A percentile compares a stretch with the other conserved stretches of the same genome.
phyloP scores from a whole-genome alignment of 345 rosid species.

The Noccaea caerulescens region DNA sequence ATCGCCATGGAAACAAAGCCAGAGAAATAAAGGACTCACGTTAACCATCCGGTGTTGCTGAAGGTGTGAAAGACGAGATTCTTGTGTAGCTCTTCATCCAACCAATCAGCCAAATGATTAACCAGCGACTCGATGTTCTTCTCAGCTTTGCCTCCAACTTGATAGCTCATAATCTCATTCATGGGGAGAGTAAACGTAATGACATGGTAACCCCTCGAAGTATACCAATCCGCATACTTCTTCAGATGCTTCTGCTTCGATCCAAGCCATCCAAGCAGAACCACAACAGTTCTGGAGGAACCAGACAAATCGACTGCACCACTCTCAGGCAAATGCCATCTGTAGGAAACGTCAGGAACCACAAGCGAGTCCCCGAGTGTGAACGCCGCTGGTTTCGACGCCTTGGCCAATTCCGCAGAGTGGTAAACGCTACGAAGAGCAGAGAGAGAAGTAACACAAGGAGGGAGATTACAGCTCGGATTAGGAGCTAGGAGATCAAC shows the following conservation, averaged over 20 bases:
- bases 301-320: slow-evolving; percentile 62
- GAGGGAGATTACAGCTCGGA: slow-evolving; percentile 39
- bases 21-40: slow-evolving; percentile 52
- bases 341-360: slow-evolving; percentile 66
- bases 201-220: slow-evolving; percentile 86
- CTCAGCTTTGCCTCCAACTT: slow-evolving; percentile 94
- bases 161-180: slow-evolving; percentile 79
- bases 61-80: slow-evolving; percentile 94
- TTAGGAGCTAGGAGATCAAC: slow-evolving; percentile 47
- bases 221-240: slow-evolving; percentile 96
- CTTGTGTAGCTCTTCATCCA: slow-evolving; percentile 85
- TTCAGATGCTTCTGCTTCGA: slow-evolving; percentile 94
- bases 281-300: slow-evolving; percentile 77
- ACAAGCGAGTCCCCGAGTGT: slow-evolving; percentile 42
- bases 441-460: slow-evolving; percentile 52
- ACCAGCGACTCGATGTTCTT: slow-evolving; percentile 75
- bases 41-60: slow-evolving; percentile 98
- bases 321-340: slow-evolving; percentile 89
- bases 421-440: slow-evolving; percentile 61
- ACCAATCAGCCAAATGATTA: slow-evolving; percentile 86
- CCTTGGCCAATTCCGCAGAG: slow-evolving; percentile 73
- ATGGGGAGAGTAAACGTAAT: slow-evolving; percentile 94
- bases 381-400: slow-evolving; percentile 57
- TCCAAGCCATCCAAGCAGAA: slow-evolving; percentile 97
- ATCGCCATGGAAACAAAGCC: not conserved